Conservation (phyloP, 192 early-diverging fungal genomes). For the Nowakowskiella sp. region DNA sequence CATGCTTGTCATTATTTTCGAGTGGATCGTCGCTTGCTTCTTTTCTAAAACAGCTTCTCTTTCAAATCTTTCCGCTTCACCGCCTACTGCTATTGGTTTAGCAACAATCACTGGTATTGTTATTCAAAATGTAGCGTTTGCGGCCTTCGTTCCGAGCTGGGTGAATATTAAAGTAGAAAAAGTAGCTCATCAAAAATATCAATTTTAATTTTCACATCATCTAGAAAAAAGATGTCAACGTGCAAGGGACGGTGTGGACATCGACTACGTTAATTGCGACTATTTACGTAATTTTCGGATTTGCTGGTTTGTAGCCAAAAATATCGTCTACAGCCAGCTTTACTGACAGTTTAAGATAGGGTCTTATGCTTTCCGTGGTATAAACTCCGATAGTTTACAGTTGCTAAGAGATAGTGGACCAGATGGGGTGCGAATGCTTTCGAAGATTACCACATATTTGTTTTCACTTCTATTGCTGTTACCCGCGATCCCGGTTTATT, state of each 20-base stretch:
- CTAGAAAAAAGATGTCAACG: constrained; percentile 38
- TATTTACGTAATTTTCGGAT: constrained; percentile 34
- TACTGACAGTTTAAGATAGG: too few species aligned
- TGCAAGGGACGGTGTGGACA: constrained; percentile 39
- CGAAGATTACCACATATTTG: constrained; percentile 30
- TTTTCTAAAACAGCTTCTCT: not conserved
- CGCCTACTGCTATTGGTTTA: constrained; percentile 15
- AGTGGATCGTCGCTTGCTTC: constrained; percentile 37
- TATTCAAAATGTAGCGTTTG: constrained; percentile 46
- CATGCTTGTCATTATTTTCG: constrained; percentile 24
- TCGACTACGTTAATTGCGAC: constrained; percentile 23
- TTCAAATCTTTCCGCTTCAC: not conserved
- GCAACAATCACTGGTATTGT: constrained; percentile 32
- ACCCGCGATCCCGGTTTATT: constrained; percentile 40
- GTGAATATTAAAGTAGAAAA: constrained; percentile 45
- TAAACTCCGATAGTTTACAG: too few species aligned
- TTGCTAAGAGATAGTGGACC: not conserved
- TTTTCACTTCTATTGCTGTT: constrained; percentile 46
- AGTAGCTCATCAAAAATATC: not conserved
- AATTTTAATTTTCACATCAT: not conserved
- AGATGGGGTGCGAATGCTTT: constrained; percentile 6
- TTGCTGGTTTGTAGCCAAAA: too few species aligned
- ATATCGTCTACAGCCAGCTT: too few species aligned
- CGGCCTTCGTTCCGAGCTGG: constrained; percentile 46
- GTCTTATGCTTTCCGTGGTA: too few species aligned